Base-by-base conservation (phyloP, 116 monocot species). In the Papilionanthe hybrid region DNA sequence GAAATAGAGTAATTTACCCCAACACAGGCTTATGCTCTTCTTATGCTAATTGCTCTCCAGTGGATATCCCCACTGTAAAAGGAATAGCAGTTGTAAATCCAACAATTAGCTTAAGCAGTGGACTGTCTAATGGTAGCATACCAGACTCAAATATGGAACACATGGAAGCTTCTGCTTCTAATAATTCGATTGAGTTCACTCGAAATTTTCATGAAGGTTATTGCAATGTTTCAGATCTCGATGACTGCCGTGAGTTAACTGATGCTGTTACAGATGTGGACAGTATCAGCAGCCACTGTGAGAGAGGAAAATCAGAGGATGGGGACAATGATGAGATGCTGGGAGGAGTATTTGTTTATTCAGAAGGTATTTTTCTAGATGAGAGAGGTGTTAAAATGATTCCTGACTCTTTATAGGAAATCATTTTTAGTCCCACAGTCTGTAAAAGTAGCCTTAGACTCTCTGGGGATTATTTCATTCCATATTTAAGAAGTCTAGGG, bases 231-330 rank as follows among this genome's bases (percentile, higher is more conserved):
- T 85, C 87, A 29, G 88, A 89, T 37, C 55, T 91, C 63, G 90
- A 96, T 88, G 88, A 87, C 66, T 81, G 86, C 80, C 85, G 87
- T 86, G 88, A 90, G 77, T 83, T 83, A 83, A 87, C 85, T 88
- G 96, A 91, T 86, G 89, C 86, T 87, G 86, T 86, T 71, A 89
- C 82, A 60, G 95, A 92, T 84, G 90, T 78, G 12, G 93, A 95
- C 82, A 91, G 91, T 88, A 90, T 67, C 87, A 90, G 89, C 87
- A 95, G 87, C 81, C 92, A 91, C 81, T 88, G 88, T 50, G 91
- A 93, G 80, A 88, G 82, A 89, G 95, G 89, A 80, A 93, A 88
- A 42, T 77, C 81, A 48, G 91, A 95, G 85, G 89, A 89, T 86
- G 91, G 81, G 42, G 91, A 93, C 83, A 90, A 90, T 76, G 93